Percentiles rank a stretch among this genome's conserved stretches.
These are phyloP conservation scores for Magnolia kwangsiensis DNA, from an alignment of 164 flowering plant species.

Conservation along the genomic window DNA sequence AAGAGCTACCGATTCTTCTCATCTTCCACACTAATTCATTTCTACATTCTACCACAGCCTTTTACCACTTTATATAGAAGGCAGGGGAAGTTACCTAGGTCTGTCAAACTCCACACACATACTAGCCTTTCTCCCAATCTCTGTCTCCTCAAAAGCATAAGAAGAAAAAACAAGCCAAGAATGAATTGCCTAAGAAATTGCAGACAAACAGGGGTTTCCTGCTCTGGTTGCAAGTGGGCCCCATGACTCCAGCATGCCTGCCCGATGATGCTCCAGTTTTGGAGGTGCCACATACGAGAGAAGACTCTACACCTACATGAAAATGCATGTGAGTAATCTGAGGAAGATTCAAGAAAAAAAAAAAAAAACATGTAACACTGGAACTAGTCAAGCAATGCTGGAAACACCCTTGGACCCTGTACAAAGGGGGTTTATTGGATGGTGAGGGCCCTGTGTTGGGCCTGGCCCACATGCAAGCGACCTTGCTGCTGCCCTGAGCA, in stretches of 20 bases:
- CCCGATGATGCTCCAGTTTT: not conserved
- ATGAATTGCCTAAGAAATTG: conserved; percentile 20
- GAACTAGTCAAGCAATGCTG: conserved; percentile 4
- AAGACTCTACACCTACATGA: conserved; percentile 1
- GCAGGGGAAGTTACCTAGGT: not conserved
- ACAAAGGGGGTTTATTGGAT: conserved; percentile 35
- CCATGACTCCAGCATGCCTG: conserved; percentile 19
- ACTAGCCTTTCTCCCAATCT: not conserved
- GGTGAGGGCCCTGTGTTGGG: conserved; percentile 52
- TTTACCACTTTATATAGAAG: not conserved
- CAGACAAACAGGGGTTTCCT: conserved; percentile 19
- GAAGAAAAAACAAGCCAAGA: not conserved
- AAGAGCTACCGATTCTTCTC: not conserved
- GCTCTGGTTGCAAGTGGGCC: conserved; percentile 12
- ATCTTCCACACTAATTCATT: not conserved
- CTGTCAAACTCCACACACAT: not conserved
- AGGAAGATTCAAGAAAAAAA: not conserved
- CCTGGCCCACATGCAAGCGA: conserved; percentile 40
- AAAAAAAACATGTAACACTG: not conserved
- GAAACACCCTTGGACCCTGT: conserved; percentile 7
- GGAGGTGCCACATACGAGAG: not conserved
- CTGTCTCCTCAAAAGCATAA: not conserved
- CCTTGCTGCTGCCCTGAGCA: conserved; percentile 50
- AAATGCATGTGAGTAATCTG: not conserved
- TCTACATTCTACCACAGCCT: not conserved